Evolutionary conservation across 805 yeast genomes (phyloP).

Genomic region (Brettanomyces custersianus): DNA sequence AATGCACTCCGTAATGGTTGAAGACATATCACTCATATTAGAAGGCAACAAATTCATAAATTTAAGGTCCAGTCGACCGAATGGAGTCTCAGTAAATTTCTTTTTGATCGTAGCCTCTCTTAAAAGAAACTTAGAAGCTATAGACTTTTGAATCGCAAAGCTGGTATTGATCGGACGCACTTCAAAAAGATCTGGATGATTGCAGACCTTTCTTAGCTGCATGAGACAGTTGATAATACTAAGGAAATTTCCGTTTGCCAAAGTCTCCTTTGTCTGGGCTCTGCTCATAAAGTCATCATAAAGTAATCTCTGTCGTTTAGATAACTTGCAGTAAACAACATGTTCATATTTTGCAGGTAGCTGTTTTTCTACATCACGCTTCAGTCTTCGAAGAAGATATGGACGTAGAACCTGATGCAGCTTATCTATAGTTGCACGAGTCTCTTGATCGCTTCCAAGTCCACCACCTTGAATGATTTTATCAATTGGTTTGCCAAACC

Average conservation of each 20-base stretch:
- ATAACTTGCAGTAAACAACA: slow-evolving; percentile 80
- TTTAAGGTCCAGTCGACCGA: slow-evolving; percentile 33
- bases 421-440: slow-evolving; percentile 75
- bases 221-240: slow-evolving; percentile 94
- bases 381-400: slow-evolving; percentile 79
- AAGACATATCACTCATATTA: slow-evolving; percentile 32
- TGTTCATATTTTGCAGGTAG: slow-evolving; percentile 99
- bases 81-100: slow-evolving; percentile 9
- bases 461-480: slow-evolving; percentile 73
- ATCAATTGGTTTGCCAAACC: slow-evolving; percentile 99
- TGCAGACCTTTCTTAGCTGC: slow-evolving; percentile 95
- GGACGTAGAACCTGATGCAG: slow-evolving; percentile 93
- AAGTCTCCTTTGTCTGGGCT: slow-evolving; percentile 88
- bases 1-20: slow-evolving; percentile 38
- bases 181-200: slow-evolving; percentile 86
- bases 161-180: slow-evolving; percentile 93
- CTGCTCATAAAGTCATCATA: slow-evolving; percentile 97
- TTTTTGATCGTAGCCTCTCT: slow-evolving; percentile 33
- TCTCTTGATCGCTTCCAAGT: slow-evolving; percentile 57
- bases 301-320: slow-evolving; percentile 83
- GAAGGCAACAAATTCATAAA: slow-evolving; percentile 56
- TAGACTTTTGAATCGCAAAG: slow-evolving; percentile 63
- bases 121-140: slow-evolving; percentile 37
- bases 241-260: slow-evolving; percentile 88
- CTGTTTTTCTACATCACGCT: slow-evolving; percentile 95